A percentile compares a stretch with the other conserved stretches of the same genome.
phyloP scores from a whole-genome alignment of 2,329 filamentous ascomycete genomes.

The Talaromyces sp. region DNA sequence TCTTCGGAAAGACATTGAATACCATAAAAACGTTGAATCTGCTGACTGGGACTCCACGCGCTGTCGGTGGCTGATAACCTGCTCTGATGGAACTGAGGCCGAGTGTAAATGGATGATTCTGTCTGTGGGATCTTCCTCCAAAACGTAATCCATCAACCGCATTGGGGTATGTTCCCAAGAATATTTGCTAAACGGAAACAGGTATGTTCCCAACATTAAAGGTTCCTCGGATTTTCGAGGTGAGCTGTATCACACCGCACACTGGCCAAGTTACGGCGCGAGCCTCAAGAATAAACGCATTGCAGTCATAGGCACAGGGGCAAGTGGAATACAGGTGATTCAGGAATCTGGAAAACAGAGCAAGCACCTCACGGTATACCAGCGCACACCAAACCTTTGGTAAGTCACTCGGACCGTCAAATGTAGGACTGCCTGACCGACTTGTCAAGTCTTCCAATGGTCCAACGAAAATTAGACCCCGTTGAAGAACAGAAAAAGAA shows the following conservation, averaged over 20 bases:
- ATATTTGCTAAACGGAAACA: not conserved
- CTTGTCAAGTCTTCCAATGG: constrained; percentile 2
- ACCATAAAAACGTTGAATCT: constrained; percentile 1
- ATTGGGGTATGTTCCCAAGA: not conserved
- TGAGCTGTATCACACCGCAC: not conserved
- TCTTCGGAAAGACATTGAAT: constrained; percentile 16
- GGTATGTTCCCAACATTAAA: constrained; percentile 1
- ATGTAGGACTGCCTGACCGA: not conserved
- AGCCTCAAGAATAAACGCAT: constrained; percentile 12
- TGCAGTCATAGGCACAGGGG: constrained; percentile 4
- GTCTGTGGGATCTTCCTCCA: constrained; percentile 2
- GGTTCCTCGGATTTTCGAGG: not conserved
- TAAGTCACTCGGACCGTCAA: not conserved
- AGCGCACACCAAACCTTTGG: constrained; percentile 5
- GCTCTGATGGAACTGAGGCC: not conserved
- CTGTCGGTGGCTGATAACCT: not conserved
- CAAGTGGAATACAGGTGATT: constrained; percentile 4
- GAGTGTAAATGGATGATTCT: not conserved
- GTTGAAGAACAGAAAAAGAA: not conserved
- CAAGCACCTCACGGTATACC: not conserved
- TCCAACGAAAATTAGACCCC: not conserved
- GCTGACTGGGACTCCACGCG: not conserved
- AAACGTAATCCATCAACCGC: not conserved
- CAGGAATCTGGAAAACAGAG: not conserved
- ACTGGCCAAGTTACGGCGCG: constrained; percentile 12